phyloP scores from a whole-genome alignment of 768 basidiomycete genomes.

The Nidularia sp. region DNA sequence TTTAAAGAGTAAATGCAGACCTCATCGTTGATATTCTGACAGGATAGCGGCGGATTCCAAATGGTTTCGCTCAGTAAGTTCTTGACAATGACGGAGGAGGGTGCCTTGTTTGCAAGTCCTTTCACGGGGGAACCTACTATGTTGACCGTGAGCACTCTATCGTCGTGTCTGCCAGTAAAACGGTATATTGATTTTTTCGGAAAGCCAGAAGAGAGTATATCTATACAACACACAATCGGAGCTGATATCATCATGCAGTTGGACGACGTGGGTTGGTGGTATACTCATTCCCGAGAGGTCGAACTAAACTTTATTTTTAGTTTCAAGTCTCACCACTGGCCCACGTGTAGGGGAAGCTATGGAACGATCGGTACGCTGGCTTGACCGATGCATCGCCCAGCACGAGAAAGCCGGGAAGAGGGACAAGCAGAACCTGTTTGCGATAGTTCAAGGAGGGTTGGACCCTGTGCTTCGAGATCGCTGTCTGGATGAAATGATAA shows the following conservation, averaged over 20 bases:
- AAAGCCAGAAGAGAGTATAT: slow-evolving; percentile 88
- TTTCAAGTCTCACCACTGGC: slow-evolving; percentile 76
- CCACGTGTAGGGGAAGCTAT: slow-evolving; percentile 85
- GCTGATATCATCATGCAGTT: slow-evolving; percentile 95
- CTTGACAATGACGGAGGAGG: slow-evolving; percentile 83
- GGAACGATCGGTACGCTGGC: slow-evolving; percentile 85
- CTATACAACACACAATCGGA: slow-evolving; percentile 86
- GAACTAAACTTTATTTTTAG: slow-evolving; percentile 26
- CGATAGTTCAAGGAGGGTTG: slow-evolving; percentile 88
- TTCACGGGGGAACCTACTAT: slow-evolving; percentile 87
- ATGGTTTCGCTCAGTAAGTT: slow-evolving; percentile 83
- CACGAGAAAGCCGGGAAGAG: slow-evolving; percentile 68
- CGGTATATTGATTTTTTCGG: not conserved
- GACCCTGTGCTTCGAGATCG: slow-evolving; percentile 65
- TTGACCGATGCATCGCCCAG: slow-evolving; percentile 80
- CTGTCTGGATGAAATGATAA: slow-evolving; percentile 80
- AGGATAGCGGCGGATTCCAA: slow-evolving; percentile 93
- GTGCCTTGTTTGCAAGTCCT: slow-evolving; percentile 79
- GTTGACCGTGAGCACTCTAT: slow-evolving; percentile 58
- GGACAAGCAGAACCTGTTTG: slow-evolving; percentile 78
- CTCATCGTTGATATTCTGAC: not conserved
- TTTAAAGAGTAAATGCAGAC: not conserved
- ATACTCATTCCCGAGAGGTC: not conserved
- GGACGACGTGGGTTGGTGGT: slow-evolving; percentile 77
- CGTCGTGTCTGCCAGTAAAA: slow-evolving; percentile 3